These are phyloP conservation scores for Arthonia radiata DNA, from an alignment of 495 filamentous ascomycete species.

Conservation along the genomic window DNA sequence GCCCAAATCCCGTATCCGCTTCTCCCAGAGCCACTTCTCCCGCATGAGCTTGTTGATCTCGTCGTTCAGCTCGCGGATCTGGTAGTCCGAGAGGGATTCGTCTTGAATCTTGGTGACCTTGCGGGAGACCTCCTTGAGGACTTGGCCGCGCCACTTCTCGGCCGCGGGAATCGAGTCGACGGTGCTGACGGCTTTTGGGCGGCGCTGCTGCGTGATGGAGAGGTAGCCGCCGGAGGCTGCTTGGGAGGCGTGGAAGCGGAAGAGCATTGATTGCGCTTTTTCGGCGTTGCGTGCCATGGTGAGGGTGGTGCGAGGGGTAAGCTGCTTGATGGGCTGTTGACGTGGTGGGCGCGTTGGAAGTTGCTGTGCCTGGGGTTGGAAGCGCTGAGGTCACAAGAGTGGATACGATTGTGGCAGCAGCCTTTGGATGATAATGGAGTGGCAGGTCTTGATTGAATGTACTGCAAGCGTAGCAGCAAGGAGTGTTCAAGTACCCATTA, in stretches of 20 bases:
- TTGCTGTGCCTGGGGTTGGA: too few species aligned
- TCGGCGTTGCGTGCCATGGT: constrained; percentile 64
- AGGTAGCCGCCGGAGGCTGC: constrained; percentile 91
- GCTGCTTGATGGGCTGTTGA: too few species aligned
- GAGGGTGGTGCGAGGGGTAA: too few species aligned
- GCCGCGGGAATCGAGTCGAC: constrained; percentile 62
- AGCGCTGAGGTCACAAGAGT: too few species aligned
- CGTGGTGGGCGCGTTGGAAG: too few species aligned
- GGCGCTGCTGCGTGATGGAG: constrained; percentile 69
- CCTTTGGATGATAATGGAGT: too few species aligned
- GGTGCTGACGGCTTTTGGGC: constrained; percentile 70
- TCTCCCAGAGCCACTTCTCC: constrained; percentile 96
- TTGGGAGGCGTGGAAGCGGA: constrained; percentile 95
- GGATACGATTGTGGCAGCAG: too few species aligned
- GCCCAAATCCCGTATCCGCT: constrained; percentile 78
- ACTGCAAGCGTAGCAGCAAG: too few species aligned
- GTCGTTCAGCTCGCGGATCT: constrained; percentile 94
- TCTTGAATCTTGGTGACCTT: constrained; percentile 95
- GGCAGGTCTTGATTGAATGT: too few species aligned
- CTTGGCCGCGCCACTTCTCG: constrained; percentile 97
- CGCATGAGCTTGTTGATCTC: constrained; percentile 98
- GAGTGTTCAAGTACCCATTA: too few species aligned
- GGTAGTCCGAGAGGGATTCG: constrained; percentile 63
- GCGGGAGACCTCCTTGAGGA: constrained; percentile 88
- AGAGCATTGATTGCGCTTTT: constrained; percentile 99